A percentile compares a stretch with the other conserved stretches of the same genome.
phyloP scores from a whole-genome alignment of 164 flowering plant genomes.

The Umbellularia californica region DNA sequence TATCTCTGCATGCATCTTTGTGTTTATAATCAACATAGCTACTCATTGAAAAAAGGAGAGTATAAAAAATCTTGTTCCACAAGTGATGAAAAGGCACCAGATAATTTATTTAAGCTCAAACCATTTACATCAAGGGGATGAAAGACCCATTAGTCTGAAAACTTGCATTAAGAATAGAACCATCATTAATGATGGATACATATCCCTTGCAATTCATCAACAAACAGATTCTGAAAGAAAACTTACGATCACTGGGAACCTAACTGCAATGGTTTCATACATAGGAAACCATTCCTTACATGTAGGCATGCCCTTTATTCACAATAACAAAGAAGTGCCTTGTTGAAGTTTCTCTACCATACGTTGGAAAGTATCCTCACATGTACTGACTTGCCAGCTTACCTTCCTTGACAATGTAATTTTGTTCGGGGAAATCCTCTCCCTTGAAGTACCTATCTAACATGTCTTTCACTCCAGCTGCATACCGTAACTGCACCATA shows the following conservation, averaged over 20 bases:
- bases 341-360: neutral
- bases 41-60: too few relatives aligned
- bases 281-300: neutral
- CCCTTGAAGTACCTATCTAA: constrained; percentile 91
- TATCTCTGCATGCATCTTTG: too few relatives aligned
- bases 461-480: constrained; percentile 93
- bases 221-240: neutral
- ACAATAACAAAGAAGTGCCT: neutral
- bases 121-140: neutral
- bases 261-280: too few relatives aligned
- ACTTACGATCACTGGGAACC: neutral
- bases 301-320: neutral
- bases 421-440: constrained; percentile 76
- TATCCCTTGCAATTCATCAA: neutral
- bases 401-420: constrained; percentile 96
- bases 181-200: neutral
- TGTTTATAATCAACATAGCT: too few relatives aligned
- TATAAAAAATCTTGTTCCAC: too few relatives aligned
- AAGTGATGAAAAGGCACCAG: too few relatives aligned
- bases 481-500: constrained; percentile 74
- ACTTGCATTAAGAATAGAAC: neutral
- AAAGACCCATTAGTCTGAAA: neutral
- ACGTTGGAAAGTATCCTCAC: constrained; percentile 19
- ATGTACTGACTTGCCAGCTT: constrained; percentile 79
- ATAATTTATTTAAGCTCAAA: too few relatives aligned